A percentile compares a stretch with the other conserved stretches of the same genome.
Evolutionary conservation across 1,139 yeast genomes (phyloP).

Genomic region (Blastobotrys arbuscula): DNA sequence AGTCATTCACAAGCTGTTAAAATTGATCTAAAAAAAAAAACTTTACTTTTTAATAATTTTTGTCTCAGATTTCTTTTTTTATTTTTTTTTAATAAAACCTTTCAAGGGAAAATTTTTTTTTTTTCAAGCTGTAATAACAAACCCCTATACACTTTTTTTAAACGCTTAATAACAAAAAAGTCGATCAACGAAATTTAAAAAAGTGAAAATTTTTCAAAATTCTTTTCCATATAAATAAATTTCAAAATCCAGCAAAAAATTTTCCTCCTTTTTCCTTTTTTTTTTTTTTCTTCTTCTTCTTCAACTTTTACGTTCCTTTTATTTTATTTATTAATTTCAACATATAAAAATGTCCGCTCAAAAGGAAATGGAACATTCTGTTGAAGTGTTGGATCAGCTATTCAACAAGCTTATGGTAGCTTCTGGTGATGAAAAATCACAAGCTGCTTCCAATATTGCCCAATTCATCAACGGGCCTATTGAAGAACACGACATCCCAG

Average conservation of each 20-base stretch:
- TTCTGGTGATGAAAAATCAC: conserved; percentile 66
- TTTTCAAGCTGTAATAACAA: no score
- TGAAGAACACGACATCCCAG: conserved; percentile 98
- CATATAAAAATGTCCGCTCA: conserved; percentile 13
- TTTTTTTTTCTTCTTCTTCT: not conserved
- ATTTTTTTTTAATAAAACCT: no score
- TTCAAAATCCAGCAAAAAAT: not conserved
- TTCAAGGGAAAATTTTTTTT: no score
- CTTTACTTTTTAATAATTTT: no score
- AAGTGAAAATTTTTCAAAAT: not conserved
- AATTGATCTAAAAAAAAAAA: no score
- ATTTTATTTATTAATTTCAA: not conserved
- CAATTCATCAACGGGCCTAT: conserved; percentile 94
- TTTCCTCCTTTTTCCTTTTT: not conserved
- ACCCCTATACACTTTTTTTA: no score
- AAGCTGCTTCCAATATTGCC: conserved; percentile 86
- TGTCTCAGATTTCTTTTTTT: no score
- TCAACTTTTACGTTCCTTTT: not conserved
- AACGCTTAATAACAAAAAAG: no score
- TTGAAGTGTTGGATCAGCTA: conserved; percentile 83
- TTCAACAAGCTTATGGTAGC: conserved; percentile 91
- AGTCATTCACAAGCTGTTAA: no score
- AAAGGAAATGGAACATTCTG: conserved; percentile 18
- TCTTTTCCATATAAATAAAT: not conserved
- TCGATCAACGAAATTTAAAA: no score